Base-by-base conservation (phyloP, 352 stramenopile species). In the Pseudoperonospora humuli region DNA sequence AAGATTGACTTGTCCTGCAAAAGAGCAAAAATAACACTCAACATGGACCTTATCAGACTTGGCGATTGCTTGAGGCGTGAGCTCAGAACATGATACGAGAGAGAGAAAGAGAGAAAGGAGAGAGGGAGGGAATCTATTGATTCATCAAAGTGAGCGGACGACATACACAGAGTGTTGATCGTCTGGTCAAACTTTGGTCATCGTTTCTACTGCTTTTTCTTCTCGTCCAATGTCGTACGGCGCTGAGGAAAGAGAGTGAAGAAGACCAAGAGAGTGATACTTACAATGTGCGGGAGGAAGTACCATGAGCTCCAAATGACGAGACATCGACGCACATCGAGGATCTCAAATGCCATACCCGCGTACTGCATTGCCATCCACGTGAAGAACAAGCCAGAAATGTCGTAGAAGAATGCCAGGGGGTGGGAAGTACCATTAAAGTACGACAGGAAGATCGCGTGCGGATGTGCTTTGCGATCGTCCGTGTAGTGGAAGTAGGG, bases 291-390 rank as follows among this genome's bases (percentile, higher is more conserved):
- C 15, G 81, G 81, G 8, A 88, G 52, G 53, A 86, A 93, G 55
- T 87, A 89, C 74, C 79, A 88, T 19, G 73, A 84, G 24, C 55
- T 62, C 81, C 81, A 93, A 46, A 90, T 84, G 27, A 55, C 59
- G 6, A 90, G 44, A 46, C 75, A 89, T 41, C 81, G 74, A 35
- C 54, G 75, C 44, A 93, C 60, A 28, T 91, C 73, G 14, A 90
- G 54, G 47, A 90, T 87, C 56, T 88, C 78, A 41, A 93, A 93
- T 13, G 81, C 79, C 29, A 91, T 58, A 25, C 78, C 81, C n/a
- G 65, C 73, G 60, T 93, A 93, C 54, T 93, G 78, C 75, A 93
- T 89, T 32, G 71, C 73, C 10, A 87, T 54, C 81, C 81, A 93
- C 51, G 81, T 91, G 23, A 84, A 61, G 28, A 86, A 58, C 32